Percentiles rank a stretch among this genome's conserved stretches.
Evolutionary conservation across 78 protist species (phyloP).

Genomic region (Chrysochromulina parva): DNA sequence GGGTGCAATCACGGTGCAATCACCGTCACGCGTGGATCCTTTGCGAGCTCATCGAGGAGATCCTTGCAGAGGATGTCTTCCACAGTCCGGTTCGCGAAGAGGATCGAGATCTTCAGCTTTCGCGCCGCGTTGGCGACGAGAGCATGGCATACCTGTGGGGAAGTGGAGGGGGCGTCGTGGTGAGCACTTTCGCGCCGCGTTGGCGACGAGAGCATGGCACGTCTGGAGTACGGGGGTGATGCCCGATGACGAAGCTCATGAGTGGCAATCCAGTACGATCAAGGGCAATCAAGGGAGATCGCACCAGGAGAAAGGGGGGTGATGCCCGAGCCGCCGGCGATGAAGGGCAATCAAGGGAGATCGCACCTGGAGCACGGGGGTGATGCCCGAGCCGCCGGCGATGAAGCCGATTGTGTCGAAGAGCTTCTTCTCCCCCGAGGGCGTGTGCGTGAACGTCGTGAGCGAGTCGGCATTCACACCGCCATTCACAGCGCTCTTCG

Average conservation of each 20-base stretch:
- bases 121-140: not conserved
- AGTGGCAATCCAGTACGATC: too few species aligned
- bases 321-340: not conserved
- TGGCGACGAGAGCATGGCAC: not conserved
- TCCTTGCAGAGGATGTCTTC: not conserved
- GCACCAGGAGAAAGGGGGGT: not conserved
- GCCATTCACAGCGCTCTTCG: not conserved
- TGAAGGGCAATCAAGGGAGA: not conserved
- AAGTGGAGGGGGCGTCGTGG: too few species aligned
- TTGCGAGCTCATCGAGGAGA: not conserved
- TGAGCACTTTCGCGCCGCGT: not conserved
- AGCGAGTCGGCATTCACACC: not conserved
- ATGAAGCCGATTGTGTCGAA: slow-evolving; percentile 60
- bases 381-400: slow-evolving; percentile 85
- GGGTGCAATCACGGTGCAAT: too few species aligned
- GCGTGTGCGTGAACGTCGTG: not conserved
- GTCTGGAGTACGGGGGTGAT: not conserved
- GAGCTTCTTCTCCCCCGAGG: not conserved
- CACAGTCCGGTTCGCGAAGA: slow-evolving; percentile 10
- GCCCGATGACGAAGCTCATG: too few species aligned
- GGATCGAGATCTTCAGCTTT: not conserved
- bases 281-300: too few species aligned
- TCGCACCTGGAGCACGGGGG: slow-evolving; percentile 79
- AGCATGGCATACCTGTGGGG: not conserved
- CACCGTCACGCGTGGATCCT: not conserved